Evolutionary conservation across 1,139 yeast species (phyloP), one percentile per base, ranked within the genome.

Genomic region (Candida dubliniensis): DNA sequence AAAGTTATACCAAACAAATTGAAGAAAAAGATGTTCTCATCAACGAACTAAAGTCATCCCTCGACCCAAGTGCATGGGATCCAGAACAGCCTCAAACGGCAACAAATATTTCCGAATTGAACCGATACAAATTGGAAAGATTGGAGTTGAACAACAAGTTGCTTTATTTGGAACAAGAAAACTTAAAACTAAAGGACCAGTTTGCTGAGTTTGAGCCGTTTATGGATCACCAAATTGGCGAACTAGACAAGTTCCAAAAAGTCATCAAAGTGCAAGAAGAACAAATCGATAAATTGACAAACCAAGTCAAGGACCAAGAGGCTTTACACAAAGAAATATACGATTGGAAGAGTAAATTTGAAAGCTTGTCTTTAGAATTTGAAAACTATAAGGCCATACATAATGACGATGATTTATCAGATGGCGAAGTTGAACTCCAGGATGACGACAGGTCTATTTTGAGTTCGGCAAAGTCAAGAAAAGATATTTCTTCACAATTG

Each of bases 231-330:
- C 83, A 81, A 53, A 67, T 84, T 46, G 65, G 77, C 3, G 80
- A 81, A 46, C 66, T 83, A 37, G 67, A 75, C 8, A 71, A 71
- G 29, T 64, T 85, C 57, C 85, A 83, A 57, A 67, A 69, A 34
- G 59, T 85, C 24, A 73, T 85, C 34, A 72, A 77, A 52, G 63
- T 66, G 5, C 90, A 84, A 62, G 79, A 77, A 47, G 67, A 62
- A 7, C 68, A 71, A 50, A 72, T 83, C 34, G 60, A 61, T 4
- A 56, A 59, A 7, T 67, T 79, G 50, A 61, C 72, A n/a, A 52
- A 57, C 3, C 73, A 71, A 48, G 66, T 81, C 1, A 66, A 64
- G 44, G 75, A 71, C 29, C 77, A 78, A 50, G 75, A 75, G 51
- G 59, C 55, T 5, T 66, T 77, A 48, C 70, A 74, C 45, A 71